Conservation (phyloP, 768 basidiomycete species). For the Hericium erinaceus region DNA sequence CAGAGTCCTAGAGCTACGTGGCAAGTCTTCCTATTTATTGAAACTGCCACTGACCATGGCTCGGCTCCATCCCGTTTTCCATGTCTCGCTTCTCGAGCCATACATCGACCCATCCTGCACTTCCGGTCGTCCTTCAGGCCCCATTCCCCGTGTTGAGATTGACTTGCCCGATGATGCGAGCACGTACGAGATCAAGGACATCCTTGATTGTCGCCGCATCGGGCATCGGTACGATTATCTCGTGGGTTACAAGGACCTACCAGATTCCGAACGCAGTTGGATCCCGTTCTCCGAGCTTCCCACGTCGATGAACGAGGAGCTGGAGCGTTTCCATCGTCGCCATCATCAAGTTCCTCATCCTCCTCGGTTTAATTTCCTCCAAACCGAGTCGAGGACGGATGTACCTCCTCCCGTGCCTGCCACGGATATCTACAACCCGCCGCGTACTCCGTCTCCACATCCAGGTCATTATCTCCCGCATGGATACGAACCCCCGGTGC, state of each 20-base stretch:
- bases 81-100: constrained; percentile 25
- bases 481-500: constrained; percentile 16
- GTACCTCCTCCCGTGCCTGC: neutral
- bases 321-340: constrained; percentile 27
- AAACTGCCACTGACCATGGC: constrained; percentile 24
- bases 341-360: constrained; percentile 24
- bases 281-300: constrained; percentile 28
- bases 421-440: neutral
- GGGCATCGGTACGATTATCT: constrained; percentile 30
- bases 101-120: constrained; percentile 23
- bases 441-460: neutral
- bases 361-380: constrained; percentile 13
- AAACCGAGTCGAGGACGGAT: too few species aligned
- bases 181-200: constrained; percentile 14
- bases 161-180: constrained; percentile 12
- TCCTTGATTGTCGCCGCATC: constrained; percentile 25
- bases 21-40: constrained; percentile 19
- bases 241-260: constrained; percentile 19
- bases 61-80: constrained; percentile 29
- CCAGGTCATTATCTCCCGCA: neutral
- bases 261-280: constrained; percentile 26
- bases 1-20: constrained; percentile 6
- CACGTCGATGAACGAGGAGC: constrained; percentile 18
- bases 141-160: neutral
- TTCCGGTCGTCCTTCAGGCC: constrained; percentile 17